phyloP scores from a whole-genome alignment of 495 filamentous ascomycete genomes.

The Astrothelium macrocarpum region DNA sequence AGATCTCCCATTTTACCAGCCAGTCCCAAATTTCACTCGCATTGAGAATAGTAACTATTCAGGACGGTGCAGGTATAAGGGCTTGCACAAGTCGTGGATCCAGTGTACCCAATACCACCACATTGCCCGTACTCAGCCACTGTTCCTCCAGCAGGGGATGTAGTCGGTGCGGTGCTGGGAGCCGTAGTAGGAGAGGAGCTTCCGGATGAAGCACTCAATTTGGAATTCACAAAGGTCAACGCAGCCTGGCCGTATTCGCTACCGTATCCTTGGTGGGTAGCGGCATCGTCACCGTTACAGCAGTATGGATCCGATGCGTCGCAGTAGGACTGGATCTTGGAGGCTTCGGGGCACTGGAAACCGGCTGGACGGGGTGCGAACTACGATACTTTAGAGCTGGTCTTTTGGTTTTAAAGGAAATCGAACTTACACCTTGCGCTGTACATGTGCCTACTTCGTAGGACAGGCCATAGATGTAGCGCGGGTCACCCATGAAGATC shows the following conservation, averaged over 20 bases:
- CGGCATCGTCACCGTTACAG: constrained; percentile 50
- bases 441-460: constrained; percentile 54
- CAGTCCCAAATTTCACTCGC: background rate
- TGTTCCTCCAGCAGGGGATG: background rate
- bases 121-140: constrained; percentile 14
- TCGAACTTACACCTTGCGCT: constrained; percentile 44
- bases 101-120: constrained; percentile 16
- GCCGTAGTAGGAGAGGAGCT: background rate
- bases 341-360: constrained; percentile 43
- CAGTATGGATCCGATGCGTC: constrained; percentile 54
- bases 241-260: constrained; percentile 49
- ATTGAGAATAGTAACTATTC: constrained; percentile 22
- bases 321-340: constrained; percentile 52
- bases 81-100: constrained; percentile 16
- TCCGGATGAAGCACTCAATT: constrained; percentile 23
- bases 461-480: constrained; percentile 41
- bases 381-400: constrained; percentile 19
- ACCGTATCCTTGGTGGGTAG: constrained; percentile 50
- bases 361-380: constrained; percentile 49
- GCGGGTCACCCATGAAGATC: constrained; percentile 56
- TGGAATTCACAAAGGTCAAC: constrained; percentile 44
- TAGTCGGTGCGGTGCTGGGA: background rate
- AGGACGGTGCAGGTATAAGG: constrained; percentile 12
- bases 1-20: background rate
- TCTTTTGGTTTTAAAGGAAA: background rate